Evolutionary conservation across 2,329 filamentous ascomycete genomes (phyloP), one percentile per base, ranked within the genome.

Genomic region (Ceratocystis alfenasii): DNA sequence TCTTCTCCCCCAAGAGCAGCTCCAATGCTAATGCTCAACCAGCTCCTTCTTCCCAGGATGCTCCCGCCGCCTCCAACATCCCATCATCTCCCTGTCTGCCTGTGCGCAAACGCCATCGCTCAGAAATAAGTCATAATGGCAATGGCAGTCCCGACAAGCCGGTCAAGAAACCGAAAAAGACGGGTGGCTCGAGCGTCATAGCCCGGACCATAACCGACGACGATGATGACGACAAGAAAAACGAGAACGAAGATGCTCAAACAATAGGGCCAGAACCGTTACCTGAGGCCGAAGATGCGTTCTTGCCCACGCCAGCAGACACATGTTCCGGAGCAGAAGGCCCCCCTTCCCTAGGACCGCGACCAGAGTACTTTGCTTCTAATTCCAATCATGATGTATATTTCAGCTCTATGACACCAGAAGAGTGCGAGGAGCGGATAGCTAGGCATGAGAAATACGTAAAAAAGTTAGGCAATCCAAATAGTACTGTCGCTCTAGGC

Each of bases 381-480:
- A 60, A 62, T 33, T 63, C 63, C 57, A 50, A 61, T 53, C 66
- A 63, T 48, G 53, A 68, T 59, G 55, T 65, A 53, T 62, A 64
- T 53, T 64, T 62, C 53, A 33, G 30, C 1, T 73, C 72, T 1
- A 74, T 76, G 1, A 81, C 72, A 28, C 77, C 77, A 70, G 82
- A 78, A 69, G 79, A 80, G 67, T 91, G 87, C 72, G 83, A 88
- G 67, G 85, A 84, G 62, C 77, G 96, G 28, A 17, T 53, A 8
- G 44, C n/a, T 17, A 53, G 65, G 17, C 94, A 96, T 73, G 80
- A 83, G 68, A 88, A 86, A 71, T 99, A 97, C 72, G 87, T 97
- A 41, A 89, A 89, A 79, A 96, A 93, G 74, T 83, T 99, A 1
- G 92, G 93, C 0, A 85, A 88, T 55, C 87, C 91, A 0, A 91